Base-by-base conservation (phyloP, 1,284 basidiomycete species). In the Puccinia sorghi region DNA sequence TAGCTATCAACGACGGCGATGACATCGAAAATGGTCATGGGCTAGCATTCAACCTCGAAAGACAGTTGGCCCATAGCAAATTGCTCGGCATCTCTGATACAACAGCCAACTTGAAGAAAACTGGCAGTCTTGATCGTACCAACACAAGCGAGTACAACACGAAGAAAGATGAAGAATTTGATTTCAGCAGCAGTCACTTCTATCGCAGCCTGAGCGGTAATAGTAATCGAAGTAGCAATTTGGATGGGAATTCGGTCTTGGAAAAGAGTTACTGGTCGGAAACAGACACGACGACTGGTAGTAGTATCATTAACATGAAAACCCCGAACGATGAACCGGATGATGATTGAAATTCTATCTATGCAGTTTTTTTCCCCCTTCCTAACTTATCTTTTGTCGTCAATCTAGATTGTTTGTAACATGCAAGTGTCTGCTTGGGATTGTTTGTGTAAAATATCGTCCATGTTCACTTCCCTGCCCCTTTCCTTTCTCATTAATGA, bases 201-300 rank as follows among this genome's bases (percentile, higher is more conserved):
- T n/a, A n/a, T n/a, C n/a, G n/a, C n/a, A n/a, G n/a, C n/a, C n/a
- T n/a, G n/a, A 1, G 25, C n/a, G 11, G 27, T 12, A 59, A 15
- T 37, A 59, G 56, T 15, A 4, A 13, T 4, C 11, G 17, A 13
- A 50, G 48, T 15, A 20, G 11, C 48, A 20, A 32, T 32, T 13
- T 59, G 7, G 27, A 37, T 8, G 27, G 52, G 4, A 56, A 56
- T 25, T 56, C 52, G n/a, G n/a, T 56, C 22, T 7, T 59, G 27
- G 57, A 61, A 20, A 61, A 61, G 25, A 61, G 57, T n/a, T 61
- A 61, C 12, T 61, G 57, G 57, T 61, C 57, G 3, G 57, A 61
- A 15, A 61, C 57, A 11, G 57, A 61, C 20, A 61, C 57, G 2
- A n/a, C 57, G 5, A 61, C 57, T n/a, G n/a, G n/a, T n/a, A n/a